phyloP scores from a whole-genome alignment of 495 filamentous ascomycete genomes.

The Penicillium mononematosum region DNA sequence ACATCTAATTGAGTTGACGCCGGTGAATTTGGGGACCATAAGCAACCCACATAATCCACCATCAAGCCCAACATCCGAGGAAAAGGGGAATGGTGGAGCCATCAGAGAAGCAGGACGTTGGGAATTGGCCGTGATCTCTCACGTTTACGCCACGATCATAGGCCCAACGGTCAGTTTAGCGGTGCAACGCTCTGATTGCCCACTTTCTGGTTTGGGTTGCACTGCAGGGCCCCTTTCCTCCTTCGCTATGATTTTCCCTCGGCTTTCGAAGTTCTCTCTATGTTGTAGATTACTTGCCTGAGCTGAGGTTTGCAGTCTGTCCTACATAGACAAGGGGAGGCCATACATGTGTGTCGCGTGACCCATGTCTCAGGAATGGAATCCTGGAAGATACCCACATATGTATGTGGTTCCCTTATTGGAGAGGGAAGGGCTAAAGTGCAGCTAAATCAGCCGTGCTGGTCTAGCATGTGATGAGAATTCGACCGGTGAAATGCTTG shows the following conservation, averaged over 20 bases:
- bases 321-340: neutral
- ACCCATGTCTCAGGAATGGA: neutral
- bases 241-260: neutral
- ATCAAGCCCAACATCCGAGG: neutral
- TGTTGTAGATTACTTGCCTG: neutral
- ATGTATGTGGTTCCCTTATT: neutral
- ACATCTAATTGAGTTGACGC: constrained; percentile 26
- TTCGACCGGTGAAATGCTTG: constrained; percentile 16
- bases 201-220: constrained; percentile 12
- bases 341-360: constrained; percentile 16
- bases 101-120: neutral
- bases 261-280: neutral
- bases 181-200: constrained; percentile 5
- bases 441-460: constrained; percentile 4
- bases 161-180: constrained; percentile 5
- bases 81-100: neutral
- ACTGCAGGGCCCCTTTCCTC: constrained; percentile 10
- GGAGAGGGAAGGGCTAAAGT: neutral
- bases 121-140: constrained; percentile 14
- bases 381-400: neutral
- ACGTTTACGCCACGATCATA: constrained; percentile 10
- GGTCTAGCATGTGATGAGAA: constrained; percentile 15
- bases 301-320: neutral
- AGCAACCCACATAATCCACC: constrained; percentile 2
- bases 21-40: constrained; percentile 17